Conservation (phyloP, 2,329 filamentous ascomycete species). For the Alternaria triticina region DNA sequence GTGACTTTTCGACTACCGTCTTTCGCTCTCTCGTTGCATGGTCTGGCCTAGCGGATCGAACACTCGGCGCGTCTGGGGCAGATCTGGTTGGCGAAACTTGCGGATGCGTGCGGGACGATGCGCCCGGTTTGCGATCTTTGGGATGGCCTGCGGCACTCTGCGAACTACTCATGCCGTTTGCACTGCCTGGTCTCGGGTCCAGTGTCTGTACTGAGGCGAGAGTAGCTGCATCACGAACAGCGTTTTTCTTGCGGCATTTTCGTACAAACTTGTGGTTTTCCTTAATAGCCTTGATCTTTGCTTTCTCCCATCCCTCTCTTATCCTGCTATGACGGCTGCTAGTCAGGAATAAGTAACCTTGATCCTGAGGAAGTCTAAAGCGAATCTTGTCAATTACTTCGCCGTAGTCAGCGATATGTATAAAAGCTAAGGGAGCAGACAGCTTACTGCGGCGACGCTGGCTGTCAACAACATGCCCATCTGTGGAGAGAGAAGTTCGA, state of each 20-base stretch:
- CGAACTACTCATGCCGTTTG: neutral
- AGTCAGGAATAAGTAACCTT: too few species aligned
- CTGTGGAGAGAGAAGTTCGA: too few species aligned
- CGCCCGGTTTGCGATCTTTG: neutral
- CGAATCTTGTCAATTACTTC: too few species aligned
- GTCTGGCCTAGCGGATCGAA: neutral
- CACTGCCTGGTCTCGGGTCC: accelerated
- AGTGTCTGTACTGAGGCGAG: neutral
- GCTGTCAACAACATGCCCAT: neutral
- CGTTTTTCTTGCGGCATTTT: neutral
- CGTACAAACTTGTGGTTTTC: too few species aligned
- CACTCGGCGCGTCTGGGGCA: neutral
- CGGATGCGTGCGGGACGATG: too few species aligned
- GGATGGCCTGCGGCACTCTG: neutral
- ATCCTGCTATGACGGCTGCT: too few species aligned
- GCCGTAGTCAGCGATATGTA: too few species aligned
- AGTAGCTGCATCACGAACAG: neutral
- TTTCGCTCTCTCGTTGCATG: neutral
- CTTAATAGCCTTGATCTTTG: too few species aligned
- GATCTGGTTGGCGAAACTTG: neutral
- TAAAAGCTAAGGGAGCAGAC: too few species aligned
- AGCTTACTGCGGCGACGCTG: neutral
- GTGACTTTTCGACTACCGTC: too few species aligned
- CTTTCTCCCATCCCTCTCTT: too few species aligned
- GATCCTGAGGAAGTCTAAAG: too few species aligned